Conservation (phyloP, 352 stramenopile species). For the Pythium rhizo-oryzae region DNA sequence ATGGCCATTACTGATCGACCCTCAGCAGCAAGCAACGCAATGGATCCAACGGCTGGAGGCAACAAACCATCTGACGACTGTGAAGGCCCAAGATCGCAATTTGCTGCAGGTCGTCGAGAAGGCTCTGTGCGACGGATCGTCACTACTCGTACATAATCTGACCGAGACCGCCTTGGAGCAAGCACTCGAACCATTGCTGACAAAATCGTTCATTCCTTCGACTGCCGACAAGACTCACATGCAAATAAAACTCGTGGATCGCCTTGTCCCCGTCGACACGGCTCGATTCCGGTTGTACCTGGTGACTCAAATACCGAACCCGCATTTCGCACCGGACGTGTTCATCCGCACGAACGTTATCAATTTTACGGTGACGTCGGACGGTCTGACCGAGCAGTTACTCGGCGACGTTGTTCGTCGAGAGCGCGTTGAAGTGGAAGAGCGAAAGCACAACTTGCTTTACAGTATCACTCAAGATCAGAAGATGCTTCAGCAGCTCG, state of each 20-base stretch:
- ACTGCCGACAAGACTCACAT: neutral
- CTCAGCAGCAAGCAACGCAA: slow-evolving; percentile 91
- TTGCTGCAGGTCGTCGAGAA: slow-evolving; percentile 48
- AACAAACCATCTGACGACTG: slow-evolving; percentile 57
- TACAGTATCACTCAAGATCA: slow-evolving; percentile 90
- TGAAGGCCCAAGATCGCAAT: slow-evolving; percentile 60
- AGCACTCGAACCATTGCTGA: slow-evolving; percentile 57
- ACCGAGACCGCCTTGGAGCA: slow-evolving; percentile 48
- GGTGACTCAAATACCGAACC: slow-evolving; percentile 92
- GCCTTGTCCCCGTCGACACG: slow-evolving; percentile 68
- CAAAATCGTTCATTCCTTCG: slow-evolving; percentile 27
- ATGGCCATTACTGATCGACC: slow-evolving; percentile 94
- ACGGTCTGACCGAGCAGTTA: slow-evolving; percentile 90
- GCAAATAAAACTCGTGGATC: slow-evolving; percentile 73
- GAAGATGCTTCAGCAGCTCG: slow-evolving; percentile 88
- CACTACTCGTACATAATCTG: slow-evolving; percentile 67
- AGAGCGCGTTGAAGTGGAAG: slow-evolving; percentile 88
- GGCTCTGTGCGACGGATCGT: slow-evolving; percentile 39
- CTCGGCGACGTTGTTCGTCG: slow-evolving; percentile 87
- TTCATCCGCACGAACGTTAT: slow-evolving; percentile 94
- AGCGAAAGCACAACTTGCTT: slow-evolving; percentile 83
- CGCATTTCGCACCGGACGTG: slow-evolving; percentile 89
- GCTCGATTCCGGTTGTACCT: slow-evolving; percentile 89
- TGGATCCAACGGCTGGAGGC: slow-evolving; percentile 92
- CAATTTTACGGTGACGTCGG: slow-evolving; percentile 93